Evolutionary conservation across 2,329 filamentous ascomycete genomes (phyloP).

Genomic region (Aspergillus proliferans): DNA sequence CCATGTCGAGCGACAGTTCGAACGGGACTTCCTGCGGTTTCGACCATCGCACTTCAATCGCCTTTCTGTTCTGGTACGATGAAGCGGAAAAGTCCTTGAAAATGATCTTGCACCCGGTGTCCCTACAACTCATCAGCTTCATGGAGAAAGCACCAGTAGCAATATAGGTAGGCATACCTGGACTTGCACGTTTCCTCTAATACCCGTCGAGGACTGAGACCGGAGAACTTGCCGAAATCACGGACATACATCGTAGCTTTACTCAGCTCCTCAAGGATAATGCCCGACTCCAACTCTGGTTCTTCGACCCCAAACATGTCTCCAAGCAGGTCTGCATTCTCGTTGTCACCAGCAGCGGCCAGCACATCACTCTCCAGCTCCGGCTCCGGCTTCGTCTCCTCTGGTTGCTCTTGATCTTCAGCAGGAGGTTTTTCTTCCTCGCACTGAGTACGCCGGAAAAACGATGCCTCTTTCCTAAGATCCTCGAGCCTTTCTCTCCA

Average conservation of each 20-base stretch:
- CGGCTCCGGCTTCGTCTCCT: conserved; percentile 14
- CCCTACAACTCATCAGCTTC: conserved; percentile 44
- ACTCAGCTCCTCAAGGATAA: conserved; percentile 25
- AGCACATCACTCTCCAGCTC: conserved; percentile 13
- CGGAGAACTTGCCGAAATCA: conserved; percentile 79
- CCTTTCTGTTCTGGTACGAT: conserved; percentile 68
- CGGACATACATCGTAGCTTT: conserved; percentile 52
- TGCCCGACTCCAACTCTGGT: conserved; percentile 38
- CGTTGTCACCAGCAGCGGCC: conserved; percentile 26
- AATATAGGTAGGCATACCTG: conserved; percentile 45
- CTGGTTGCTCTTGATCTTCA: conserved; percentile 44
- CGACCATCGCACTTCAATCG: conserved; percentile 70
- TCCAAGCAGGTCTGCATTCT: conserved; percentile 45
- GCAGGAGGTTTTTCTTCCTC: conserved; percentile 24
- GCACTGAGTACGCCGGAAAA: conserved; percentile 20
- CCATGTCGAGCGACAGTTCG: conserved; percentile 33
- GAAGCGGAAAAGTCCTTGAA: conserved; percentile 67
- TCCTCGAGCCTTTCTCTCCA: conserved; percentile 58
- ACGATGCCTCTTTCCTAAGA: conserved; percentile 55
- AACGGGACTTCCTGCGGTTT: conserved; percentile 58
- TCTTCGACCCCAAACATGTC: conserved; percentile 50
- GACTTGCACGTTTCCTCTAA: conserved; percentile 85
- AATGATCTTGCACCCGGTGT: conserved; percentile 60
- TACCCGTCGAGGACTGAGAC: conserved; percentile 66
- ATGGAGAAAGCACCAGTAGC: not conserved